Evolutionary conservation across 176 grass and related monocot genomes (phyloP), one percentile per base, ranked within the genome.

Genomic region (Aegilops longissima): DNA sequence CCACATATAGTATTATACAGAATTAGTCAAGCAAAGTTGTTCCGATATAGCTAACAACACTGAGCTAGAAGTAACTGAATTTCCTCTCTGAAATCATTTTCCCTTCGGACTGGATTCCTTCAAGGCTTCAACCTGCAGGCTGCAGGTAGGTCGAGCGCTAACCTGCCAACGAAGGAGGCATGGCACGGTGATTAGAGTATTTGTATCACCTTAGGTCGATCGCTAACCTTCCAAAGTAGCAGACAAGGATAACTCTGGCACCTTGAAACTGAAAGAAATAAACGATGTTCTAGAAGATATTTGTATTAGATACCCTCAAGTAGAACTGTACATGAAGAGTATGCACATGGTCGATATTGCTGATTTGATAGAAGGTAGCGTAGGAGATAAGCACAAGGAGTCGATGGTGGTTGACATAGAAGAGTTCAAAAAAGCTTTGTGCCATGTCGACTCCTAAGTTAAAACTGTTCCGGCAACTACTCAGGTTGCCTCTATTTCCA

Each of bases 311-410:
- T 98, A 98, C 40, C 96, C 96, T 8, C 96, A 98, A 88, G 80
- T 98, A 54, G 93, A 98, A 78, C 90, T 98, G 12, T 98, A 98
- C 67, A 92, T 98, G 90, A 95, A 96, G 84, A 98, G 85, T 84
- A 88, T 96, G 71, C 96, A 96, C 35, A 98, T 98, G 93, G 79
- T 78, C 13, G 88, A 82, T 51, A 90, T 96, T 82, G 72, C 75
- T 56, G 93, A 94, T 92, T 89, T 98, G 85, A 90, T 98, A 79
- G 88, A 86, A 93, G 83, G 80, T 49, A 80, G 85, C 27, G 59
- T 94, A 84, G 93, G 89, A 66, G 87, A 95, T 85, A 56, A 92
- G 25, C 25, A 27, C 38, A 97, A 90, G 64, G 90, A 94, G 80
- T 81, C 87, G 7, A 82, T 92, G 79, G 91, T 88, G 20, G 54